These are phyloP conservation scores for Peronospora tabacina DNA, from an alignment of 352 stramenopile genomes.

Conservation along the genomic window DNA sequence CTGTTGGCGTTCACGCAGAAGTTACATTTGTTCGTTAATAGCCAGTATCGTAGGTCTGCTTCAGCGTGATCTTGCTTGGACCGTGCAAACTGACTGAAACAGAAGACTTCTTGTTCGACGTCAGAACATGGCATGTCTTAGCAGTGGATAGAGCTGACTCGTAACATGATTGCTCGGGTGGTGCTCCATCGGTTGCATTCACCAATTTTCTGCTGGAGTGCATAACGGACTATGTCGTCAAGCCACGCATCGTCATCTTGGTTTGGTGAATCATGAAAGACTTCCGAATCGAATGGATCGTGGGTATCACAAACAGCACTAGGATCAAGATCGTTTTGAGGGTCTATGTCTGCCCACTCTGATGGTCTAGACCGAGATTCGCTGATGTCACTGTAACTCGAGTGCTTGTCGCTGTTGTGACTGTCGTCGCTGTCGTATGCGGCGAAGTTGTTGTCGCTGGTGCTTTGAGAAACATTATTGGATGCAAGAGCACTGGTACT, in stretches of 20 bases:
- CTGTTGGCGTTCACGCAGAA: too few species aligned
- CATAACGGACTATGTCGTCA: slow-evolving; percentile 18
- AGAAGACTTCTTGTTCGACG: background rate
- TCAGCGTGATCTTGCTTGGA: background rate
- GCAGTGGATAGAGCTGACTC: slow-evolving; percentile 2
- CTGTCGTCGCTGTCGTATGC: background rate
- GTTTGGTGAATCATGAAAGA: background rate
- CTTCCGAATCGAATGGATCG: background rate
- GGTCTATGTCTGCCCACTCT: slow-evolving; percentile 12
- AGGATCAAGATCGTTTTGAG: background rate
- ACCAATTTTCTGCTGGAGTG: slow-evolving; percentile 15
- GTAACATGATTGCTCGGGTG: slow-evolving; percentile 2
- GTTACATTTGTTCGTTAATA: too few species aligned
- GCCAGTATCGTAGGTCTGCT: too few species aligned
- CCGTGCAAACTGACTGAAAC: background rate
- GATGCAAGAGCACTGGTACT: background rate
- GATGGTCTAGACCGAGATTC: slow-evolving; percentile 25
- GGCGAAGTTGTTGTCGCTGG: background rate
- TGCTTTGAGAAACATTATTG: background rate
- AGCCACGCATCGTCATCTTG: slow-evolving; percentile 19
- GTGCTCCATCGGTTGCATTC: slow-evolving; percentile 6
- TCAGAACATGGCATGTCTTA: slow-evolving; percentile 9
- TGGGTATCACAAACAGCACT: background rate
- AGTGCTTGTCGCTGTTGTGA: slow-evolving; percentile 5
- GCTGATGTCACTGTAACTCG: slow-evolving; percentile 23